phyloP scores from a whole-genome alignment of 768 basidiomycete genomes.

The Podaxis rugospora region DNA sequence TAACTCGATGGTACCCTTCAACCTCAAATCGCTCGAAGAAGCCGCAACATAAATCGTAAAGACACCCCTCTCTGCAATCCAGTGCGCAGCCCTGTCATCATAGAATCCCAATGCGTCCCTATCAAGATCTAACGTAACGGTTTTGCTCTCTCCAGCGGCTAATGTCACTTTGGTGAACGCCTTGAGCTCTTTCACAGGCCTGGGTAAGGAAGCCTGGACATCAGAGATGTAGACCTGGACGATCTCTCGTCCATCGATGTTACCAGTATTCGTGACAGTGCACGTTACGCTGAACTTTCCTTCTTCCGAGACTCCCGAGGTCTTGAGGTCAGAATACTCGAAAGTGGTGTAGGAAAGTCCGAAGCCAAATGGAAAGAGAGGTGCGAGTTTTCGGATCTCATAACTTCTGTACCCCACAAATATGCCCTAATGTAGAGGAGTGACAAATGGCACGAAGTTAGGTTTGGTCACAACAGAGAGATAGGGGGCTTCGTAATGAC shows the following conservation, averaged over 20 bases:
- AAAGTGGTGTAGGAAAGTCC: constrained; percentile 62
- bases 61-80: constrained; percentile 45
- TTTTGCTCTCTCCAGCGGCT: constrained; percentile 37
- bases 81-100: constrained; percentile 35
- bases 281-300: constrained; percentile 37
- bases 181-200: constrained; percentile 42
- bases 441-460: background rate
- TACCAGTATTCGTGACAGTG: constrained; percentile 40
- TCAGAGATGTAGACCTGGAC: constrained; percentile 46
- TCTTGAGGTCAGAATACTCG: constrained; percentile 38
- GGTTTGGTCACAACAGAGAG: constrained; percentile 4
- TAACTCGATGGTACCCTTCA: constrained; percentile 32
- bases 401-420: constrained; percentile 53
- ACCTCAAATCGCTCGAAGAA: constrained; percentile 38
- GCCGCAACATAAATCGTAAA: constrained; percentile 42
- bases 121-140: constrained; percentile 33
- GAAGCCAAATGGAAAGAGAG: constrained; percentile 52
- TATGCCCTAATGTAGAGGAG: constrained; percentile 29
- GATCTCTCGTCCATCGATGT: constrained; percentile 40
- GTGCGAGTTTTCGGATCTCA: constrained; percentile 35
- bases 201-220: constrained; percentile 35
- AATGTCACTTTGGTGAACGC: constrained; percentile 45
- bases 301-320: constrained; percentile 27
- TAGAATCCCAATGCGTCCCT: constrained; percentile 47
- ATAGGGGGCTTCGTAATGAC: background rate